Evolutionary conservation across 2,329 filamentous ascomycete species (phyloP), one percentile per base, ranked within the genome.

Genomic region (Colletotrichum eleusines): DNA sequence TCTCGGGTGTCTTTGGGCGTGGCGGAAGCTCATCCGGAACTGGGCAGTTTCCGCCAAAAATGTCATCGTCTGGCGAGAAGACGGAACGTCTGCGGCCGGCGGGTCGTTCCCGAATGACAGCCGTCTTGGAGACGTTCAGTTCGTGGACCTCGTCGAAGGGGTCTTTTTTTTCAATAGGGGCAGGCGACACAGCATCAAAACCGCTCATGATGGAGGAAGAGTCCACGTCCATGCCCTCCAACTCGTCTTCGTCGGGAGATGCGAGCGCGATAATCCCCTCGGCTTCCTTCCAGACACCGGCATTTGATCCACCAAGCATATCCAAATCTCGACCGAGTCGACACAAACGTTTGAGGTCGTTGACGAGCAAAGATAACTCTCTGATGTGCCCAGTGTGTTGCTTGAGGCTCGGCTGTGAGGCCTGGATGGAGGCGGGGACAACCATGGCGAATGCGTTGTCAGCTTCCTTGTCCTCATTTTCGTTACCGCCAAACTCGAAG

Each of bases 251-350:
- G 72, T 92, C 90, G 1, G 90, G 90, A 1, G 90, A 91, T 55
- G 93, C 94, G n/a, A 97, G 83, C 42, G 93, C 92, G 77, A 97
- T 96, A 81, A 97, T 95, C 18, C 92, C 93, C 78, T 96, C 92
- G 1, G 94, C 93, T 78, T 96, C 93, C 75, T 90, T 89, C 92
- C 93, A 97, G 57, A 93, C 84, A 16, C 83, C 82, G 16, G 86
- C 85, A 28, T 90, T 86, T 7, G 86, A 78, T 8, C 92, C 91
- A 70, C 87, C 82, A 0, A 89, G 80, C 76, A 95, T 87, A 50
- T 90, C 86, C 77, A 94, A 87, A 54, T 91, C 87, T 23, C 89
- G 87, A 7, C 91, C 93, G 48, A 92, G 89, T 16, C 91, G 86
- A 71, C 91, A 91, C 18, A 96, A 83, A 69, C 92, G 90, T 82